phyloP scores from a whole-genome alignment of 2,329 filamentous ascomycete species.

The Colletotrichum siamense region DNA sequence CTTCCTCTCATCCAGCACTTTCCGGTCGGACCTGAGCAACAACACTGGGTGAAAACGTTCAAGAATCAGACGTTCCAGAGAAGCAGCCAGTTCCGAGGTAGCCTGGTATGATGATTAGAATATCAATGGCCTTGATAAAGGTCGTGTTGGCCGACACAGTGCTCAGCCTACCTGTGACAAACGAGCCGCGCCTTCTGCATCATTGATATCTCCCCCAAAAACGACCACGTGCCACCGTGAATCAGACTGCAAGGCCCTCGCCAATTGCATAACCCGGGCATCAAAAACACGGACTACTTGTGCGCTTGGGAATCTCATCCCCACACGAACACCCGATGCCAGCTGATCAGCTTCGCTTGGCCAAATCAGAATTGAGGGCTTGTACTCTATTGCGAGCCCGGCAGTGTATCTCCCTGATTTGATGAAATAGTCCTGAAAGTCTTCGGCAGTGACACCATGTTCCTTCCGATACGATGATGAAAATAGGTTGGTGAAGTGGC shows the following conservation, averaged over 20 bases:
- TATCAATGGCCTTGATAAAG: neutral
- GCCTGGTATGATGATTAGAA: neutral
- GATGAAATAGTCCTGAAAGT: conserved; percentile 63
- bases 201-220: neutral
- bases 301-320: conserved; percentile 62
- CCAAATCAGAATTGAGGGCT: conserved; percentile 50
- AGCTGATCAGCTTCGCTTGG: conserved; percentile 34
- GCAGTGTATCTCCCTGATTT: conserved; percentile 65
- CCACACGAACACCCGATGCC: conserved; percentile 48
- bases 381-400: conserved; percentile 62
- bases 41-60: neutral
- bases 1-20: neutral
- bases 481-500: conserved; percentile 88
- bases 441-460: conserved; percentile 46
- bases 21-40: neutral
- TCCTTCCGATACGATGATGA: conserved; percentile 52
- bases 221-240: conserved; percentile 43
- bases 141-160: rapidly evolving
- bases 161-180: neutral
- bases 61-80: neutral
- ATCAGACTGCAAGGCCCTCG: conserved; percentile 54
- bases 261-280: conserved; percentile 60
- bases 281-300: conserved; percentile 67
- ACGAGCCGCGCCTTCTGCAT: neutral
- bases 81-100: neutral